Percentiles rank a stretch among this genome's conserved stretches.
These are phyloP conservation scores for Penstemon davidsonii DNA, from an alignment of 257 asterid species.

Conservation along the genomic window DNA sequence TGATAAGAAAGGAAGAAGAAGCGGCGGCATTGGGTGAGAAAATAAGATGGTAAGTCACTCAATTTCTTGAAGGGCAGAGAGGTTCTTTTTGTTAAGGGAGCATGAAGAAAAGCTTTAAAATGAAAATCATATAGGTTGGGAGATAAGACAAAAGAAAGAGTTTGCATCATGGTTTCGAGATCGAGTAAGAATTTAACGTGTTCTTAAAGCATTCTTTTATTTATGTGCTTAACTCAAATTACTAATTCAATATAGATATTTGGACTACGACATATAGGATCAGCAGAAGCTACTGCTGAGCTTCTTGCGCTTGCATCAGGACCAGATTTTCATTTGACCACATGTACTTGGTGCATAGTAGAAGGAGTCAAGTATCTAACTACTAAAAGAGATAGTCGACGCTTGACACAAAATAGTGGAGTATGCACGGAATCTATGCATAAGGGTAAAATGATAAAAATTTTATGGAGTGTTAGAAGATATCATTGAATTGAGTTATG, in stretches of 20 bases:
- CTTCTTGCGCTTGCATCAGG: neutral
- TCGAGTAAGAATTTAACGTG: neutral
- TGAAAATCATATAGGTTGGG: neutral
- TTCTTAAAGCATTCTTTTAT: too few relatives aligned
- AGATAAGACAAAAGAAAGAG: neutral
- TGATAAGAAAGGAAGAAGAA: too few relatives aligned
- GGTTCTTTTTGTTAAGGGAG: neutral
- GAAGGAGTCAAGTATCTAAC: too few relatives aligned
- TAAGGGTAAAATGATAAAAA: neutral
- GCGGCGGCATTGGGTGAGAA: too few relatives aligned
- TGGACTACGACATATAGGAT: neutral
- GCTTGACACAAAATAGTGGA: too few relatives aligned
- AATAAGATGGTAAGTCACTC: too few relatives aligned
- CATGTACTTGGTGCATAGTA: neutral
- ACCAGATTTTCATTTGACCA: neutral
- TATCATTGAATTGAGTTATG: neutral
- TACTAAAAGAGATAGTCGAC: too few relatives aligned
- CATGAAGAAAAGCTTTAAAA: neutral
- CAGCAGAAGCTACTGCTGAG: neutral
- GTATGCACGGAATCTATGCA: too few relatives aligned
- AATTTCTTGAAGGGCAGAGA: too few relatives aligned
- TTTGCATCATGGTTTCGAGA: neutral
- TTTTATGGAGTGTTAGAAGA: neutral
- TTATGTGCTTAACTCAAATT: too few relatives aligned
- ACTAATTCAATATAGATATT: too few relatives aligned